Conservation (phyloP, 805 yeast species). For the Sugiyamaella valdiviana region DNA sequence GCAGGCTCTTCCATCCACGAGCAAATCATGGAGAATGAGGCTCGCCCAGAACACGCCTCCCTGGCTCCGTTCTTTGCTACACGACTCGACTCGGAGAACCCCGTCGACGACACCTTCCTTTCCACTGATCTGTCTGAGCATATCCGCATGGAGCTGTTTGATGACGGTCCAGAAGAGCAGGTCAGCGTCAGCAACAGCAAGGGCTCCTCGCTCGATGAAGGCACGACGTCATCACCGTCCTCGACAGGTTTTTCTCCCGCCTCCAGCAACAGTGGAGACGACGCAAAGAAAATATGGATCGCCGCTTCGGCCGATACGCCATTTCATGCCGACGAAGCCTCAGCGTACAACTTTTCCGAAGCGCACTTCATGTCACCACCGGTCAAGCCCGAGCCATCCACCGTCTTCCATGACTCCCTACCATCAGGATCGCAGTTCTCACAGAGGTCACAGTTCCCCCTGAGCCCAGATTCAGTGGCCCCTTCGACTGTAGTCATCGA, state of each 20-base stretch:
- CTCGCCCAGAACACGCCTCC: not conserved
- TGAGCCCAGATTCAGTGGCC: not conserved
- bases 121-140: slow-evolving; percentile 20
- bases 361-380: not conserved
- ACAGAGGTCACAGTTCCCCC: not conserved
- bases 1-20: not conserved
- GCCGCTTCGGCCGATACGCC: slow-evolving; percentile 2
- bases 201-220: slow-evolving; percentile 2
- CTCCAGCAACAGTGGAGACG: slow-evolving; percentile 2
- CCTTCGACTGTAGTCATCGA: not conserved
- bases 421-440: too few species aligned
- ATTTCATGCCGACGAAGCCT: not conserved
- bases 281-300: not conserved
- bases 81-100: not conserved
- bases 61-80: not conserved
- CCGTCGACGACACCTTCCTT: not conserved
- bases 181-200: not conserved
- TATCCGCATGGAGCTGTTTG: slow-evolving; percentile 22
- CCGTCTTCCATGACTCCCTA: too few species aligned
- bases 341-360: not conserved
- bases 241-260: slow-evolving; percentile 2
- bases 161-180: slow-evolving; percentile 6
- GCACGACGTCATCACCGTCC: slow-evolving; percentile 4
- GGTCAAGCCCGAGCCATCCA: not conserved
- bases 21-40: not conserved